A percentile compares a stretch with the other conserved stretches of the same genome.
Evolutionary conservation across 179 eudicot species (phyloP).

Genomic region (Monotropa hypopitys): DNA sequence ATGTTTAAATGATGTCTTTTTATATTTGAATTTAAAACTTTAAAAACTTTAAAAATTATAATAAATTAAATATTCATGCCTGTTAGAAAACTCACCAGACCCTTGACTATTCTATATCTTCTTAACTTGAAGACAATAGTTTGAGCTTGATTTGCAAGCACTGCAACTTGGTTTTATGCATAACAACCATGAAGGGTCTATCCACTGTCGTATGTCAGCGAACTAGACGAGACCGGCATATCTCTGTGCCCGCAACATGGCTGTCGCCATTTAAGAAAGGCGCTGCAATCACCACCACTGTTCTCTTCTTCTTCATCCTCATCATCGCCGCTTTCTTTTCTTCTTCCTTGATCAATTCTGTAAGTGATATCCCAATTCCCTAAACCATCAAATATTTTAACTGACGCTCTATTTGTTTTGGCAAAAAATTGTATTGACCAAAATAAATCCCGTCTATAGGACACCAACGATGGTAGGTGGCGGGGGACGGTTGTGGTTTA

Average conservation of each 20-base stretch:
- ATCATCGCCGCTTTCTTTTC: background rate
- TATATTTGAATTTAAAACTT: too few relatives aligned
- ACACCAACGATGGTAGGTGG: too few relatives aligned
- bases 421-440: background rate
- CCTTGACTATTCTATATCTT: background rate
- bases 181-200: background rate
- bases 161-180: background rate
- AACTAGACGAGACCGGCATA: background rate
- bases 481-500: too few relatives aligned
- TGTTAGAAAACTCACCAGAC: background rate
- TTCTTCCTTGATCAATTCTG: conserved; percentile 5
- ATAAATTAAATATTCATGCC: background rate
- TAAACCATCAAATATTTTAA: background rate
- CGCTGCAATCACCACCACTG: background rate
- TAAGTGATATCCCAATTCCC: background rate
- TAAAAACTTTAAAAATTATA: too few relatives aligned
- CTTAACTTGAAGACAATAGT: background rate
- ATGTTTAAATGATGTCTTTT: too few relatives aligned
- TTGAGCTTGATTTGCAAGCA: background rate
- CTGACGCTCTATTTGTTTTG: background rate
- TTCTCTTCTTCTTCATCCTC: background rate
- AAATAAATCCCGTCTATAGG: too few relatives aligned
- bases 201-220: conserved; percentile 14
- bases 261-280: conserved; percentile 1
- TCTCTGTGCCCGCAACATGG: background rate